Evolutionary conservation across 208 protist genomes (phyloP).

Genomic region (Wallacemonas sp.): DNA sequence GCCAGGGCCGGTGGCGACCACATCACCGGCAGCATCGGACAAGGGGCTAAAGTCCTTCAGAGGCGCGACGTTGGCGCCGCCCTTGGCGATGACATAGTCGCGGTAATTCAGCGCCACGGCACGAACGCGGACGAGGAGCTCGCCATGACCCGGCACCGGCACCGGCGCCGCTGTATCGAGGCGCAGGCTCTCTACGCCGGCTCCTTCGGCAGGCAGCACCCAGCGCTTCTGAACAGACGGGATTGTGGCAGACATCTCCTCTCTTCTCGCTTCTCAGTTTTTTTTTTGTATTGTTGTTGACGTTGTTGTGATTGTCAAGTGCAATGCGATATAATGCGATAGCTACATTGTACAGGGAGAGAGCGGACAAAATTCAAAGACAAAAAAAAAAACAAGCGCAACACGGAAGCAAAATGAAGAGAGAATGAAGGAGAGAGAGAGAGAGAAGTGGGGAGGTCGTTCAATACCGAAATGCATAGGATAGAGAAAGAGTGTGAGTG

Average conservation of each 20-base stretch:
- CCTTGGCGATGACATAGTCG: slow-evolving; percentile 27
- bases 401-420: too few species aligned
- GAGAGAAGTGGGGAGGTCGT: too few species aligned
- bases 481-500: too few species aligned
- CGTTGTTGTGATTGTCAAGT: slow-evolving; percentile 3
- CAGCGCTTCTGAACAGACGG: slow-evolving; percentile 22
- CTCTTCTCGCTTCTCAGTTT: too few species aligned
- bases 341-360: neutral
- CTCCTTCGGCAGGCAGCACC: slow-evolving; percentile 33
- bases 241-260: neutral
- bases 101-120: slow-evolving; percentile 35
- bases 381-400: slow-evolving; percentile 5
- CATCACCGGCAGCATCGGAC: slow-evolving; percentile 29
- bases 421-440: neutral
- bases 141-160: slow-evolving; percentile 15
- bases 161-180: slow-evolving; percentile 20
- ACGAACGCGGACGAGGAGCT: slow-evolving; percentile 29
- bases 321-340: too few species aligned
- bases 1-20: slow-evolving; percentile 17
- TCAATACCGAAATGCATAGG: too few species aligned
- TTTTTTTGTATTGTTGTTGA: neutral
- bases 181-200: slow-evolving; percentile 21
- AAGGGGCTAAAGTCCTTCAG: slow-evolving; percentile 27
- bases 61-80: slow-evolving; percentile 12
- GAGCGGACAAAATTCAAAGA: neutral